phyloP scores from a whole-genome alignment of 75 land plant genomes.

The Azolla pinnata region DNA sequence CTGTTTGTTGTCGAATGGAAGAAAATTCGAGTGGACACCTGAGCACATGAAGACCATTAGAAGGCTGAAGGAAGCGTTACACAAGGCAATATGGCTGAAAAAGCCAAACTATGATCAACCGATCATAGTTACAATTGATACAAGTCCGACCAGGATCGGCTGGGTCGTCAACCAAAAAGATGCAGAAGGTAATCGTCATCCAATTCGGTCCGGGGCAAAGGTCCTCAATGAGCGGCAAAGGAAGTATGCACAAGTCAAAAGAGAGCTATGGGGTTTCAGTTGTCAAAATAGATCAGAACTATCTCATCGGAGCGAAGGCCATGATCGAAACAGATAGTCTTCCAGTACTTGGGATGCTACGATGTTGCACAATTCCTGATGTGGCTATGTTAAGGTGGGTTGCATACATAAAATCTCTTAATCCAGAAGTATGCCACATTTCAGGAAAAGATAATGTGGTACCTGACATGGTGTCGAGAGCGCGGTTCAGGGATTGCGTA shows the following conservation, averaged over 20 bases:
- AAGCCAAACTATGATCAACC: too few relatives aligned
- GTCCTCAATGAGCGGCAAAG: background rate
- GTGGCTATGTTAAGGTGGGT: conserved; percentile 11
- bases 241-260: background rate
- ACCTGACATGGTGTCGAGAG: conserved; percentile 8
- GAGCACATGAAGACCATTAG: too few relatives aligned
- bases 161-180: background rate
- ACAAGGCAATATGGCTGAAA: too few relatives aligned
- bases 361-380: conserved; percentile 4
- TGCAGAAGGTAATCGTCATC: background rate
- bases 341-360: conserved; percentile 4
- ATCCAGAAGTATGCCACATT: conserved; percentile 6
- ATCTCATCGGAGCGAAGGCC: conserved; percentile 5
- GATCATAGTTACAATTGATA: background rate
- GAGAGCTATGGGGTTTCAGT: background rate
- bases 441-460: conserved; percentile 6
- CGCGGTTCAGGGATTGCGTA: background rate
- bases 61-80: too few relatives aligned
- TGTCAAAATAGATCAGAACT: conserved; percentile 1
- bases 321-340: conserved; percentile 5
- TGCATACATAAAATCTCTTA: conserved; percentile 9
- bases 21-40: too few relatives aligned
- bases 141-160: background rate
- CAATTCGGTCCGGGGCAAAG: background rate
- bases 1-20: too few relatives aligned